A percentile compares a stretch with the other conserved stretches of the same genome.
These are phyloP conservation scores for Xerocomellus chrysenteron DNA, from an alignment of 768 basidiomycete species.

Conservation along the genomic window DNA sequence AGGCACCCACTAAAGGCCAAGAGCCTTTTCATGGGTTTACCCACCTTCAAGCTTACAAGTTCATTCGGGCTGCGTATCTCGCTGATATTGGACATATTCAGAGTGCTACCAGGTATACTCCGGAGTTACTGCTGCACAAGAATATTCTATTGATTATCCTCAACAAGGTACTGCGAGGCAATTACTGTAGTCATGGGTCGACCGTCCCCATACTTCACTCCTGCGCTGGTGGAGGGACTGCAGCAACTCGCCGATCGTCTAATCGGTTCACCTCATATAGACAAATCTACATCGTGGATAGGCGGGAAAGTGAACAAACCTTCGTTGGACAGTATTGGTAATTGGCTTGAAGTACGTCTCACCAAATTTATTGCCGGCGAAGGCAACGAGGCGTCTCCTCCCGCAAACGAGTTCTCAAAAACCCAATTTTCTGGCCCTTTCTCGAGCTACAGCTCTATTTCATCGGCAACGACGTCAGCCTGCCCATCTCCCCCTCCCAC, in stretches of 20 bases:
- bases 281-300: slow-evolving; percentile 85
- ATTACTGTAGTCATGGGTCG: slow-evolving; percentile 67
- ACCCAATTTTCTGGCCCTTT: slow-evolving; percentile 72
- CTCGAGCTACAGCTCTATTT: slow-evolving; percentile 89
- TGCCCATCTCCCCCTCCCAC: slow-evolving; percentile 75
- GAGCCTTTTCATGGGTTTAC: slow-evolving; percentile 81
- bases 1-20: slow-evolving; percentile 75
- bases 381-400: slow-evolving; percentile 47
- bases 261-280: slow-evolving; percentile 64
- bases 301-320: slow-evolving; percentile 84
- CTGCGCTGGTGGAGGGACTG: slow-evolving; percentile 67
- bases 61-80: slow-evolving; percentile 71
- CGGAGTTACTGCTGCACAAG: not conserved
- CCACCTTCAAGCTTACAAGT: slow-evolving; percentile 84
- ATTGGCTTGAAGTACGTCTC: slow-evolving; percentile 89
- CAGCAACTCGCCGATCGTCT: slow-evolving; percentile 80
- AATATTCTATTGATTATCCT: slow-evolving; percentile 1
- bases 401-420: slow-evolving; percentile 36
- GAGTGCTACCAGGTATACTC: slow-evolving; percentile 66
- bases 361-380: slow-evolving; percentile 96
- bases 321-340: slow-evolving; percentile 86
- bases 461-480: slow-evolving; percentile 73
- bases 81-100: slow-evolving; percentile 82
- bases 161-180: slow-evolving; percentile 91
- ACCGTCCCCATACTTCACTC: slow-evolving; percentile 64